Base-by-base conservation (phyloP, 176 grass and related monocot genomes). In the Bothriochloa decipiens region DNA sequence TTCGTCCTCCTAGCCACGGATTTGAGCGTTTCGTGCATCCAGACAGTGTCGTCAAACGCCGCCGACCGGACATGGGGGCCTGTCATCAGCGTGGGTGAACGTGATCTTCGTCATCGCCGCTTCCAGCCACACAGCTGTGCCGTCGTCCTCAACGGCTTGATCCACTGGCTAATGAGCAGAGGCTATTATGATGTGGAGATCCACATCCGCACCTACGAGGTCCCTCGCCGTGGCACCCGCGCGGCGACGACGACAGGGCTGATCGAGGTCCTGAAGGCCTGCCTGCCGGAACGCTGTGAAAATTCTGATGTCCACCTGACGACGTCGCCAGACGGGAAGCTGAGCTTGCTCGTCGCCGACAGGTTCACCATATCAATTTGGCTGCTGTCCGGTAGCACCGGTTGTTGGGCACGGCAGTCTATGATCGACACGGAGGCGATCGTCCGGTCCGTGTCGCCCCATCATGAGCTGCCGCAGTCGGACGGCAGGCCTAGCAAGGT, bases 131-230 rank as follows among this genome's bases (percentile, higher is more conserved):
- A 4, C 26, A 5, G 16, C 5, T 16, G 1, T 18, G 28, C 16
- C 45, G 47, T 55, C 72, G 47, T 75, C 47, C 16, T 53, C 47
- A 6, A 16, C 2, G 46, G 72, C 15, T 4, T 22, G 46, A 22
- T 75, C 47, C 46, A 75, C 47, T 55, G 72, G 72, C 47, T 75
- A 33, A 75, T 75, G 72, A 18, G 41, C 41, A 43, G 2, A 43
- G 10, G 41, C 41, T 43, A 11, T 11, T n/a, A n/a, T n/a, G n/a
- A n/a, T n/a, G n/a, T n/a, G n/a, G 41, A 0, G 10, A 43, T 8
- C 41, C 11, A 39, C 37, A 35, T 35, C 37, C 37, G 37, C 3
- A 39, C 37, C 5, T 6, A 5, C 3, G 4, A 6, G 3, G 37
- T 39, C 37, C 37, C 37, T 39, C 37, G 37, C 2, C 3, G 0